Evolutionary conservation across 2,329 filamentous ascomycete species (phyloP).

Genomic region (Cylindrodendrum hubeiense): DNA sequence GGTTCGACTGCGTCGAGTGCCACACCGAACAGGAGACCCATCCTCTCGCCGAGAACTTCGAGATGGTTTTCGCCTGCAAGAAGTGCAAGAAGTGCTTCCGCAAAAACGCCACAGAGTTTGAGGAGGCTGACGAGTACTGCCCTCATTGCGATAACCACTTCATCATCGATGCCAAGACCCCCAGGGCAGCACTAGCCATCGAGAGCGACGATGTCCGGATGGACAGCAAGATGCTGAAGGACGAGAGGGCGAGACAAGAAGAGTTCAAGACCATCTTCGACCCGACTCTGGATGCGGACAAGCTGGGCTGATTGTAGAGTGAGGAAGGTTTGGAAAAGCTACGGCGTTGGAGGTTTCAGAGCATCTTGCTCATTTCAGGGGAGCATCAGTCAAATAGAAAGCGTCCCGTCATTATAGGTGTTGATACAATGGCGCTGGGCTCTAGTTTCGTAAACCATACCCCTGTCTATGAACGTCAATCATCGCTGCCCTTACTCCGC

Average conservation of each 20-base stretch:
- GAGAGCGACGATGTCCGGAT: constrained; percentile 92
- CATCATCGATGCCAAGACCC: constrained; percentile 87
- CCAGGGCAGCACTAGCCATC: constrained; percentile 84
- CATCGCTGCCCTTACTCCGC: constrained; percentile 48
- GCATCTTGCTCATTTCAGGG: constrained; percentile 38
- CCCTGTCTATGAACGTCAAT: constrained; percentile 43
- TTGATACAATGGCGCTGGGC: constrained; percentile 53
- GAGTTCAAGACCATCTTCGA: constrained; percentile 79
- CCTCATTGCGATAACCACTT: constrained; percentile 99
- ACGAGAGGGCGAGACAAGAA: constrained; percentile 77
- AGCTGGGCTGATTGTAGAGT: constrained; percentile 71
- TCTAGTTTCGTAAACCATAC: constrained; percentile 43
- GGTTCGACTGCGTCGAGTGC: constrained; percentile 99
- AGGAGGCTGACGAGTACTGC: constrained; percentile 98
- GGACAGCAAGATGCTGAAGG: constrained; percentile 91
- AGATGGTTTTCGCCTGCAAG: constrained; percentile 97
- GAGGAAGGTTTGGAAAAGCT: constrained; percentile 25
- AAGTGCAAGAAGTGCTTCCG: constrained; percentile 99
- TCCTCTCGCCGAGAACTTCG: constrained; percentile 78
- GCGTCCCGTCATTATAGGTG: constrained; percentile 49
- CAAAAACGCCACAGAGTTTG: constrained; percentile 91
- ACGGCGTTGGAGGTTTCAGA: constrained; percentile 48
- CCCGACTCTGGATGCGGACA: constrained; percentile 79
- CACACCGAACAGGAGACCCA: constrained; percentile 87
- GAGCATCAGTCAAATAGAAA: constrained; percentile 33